Conservation (phyloP, 306 rosid species). For the Glycine soja region DNA sequence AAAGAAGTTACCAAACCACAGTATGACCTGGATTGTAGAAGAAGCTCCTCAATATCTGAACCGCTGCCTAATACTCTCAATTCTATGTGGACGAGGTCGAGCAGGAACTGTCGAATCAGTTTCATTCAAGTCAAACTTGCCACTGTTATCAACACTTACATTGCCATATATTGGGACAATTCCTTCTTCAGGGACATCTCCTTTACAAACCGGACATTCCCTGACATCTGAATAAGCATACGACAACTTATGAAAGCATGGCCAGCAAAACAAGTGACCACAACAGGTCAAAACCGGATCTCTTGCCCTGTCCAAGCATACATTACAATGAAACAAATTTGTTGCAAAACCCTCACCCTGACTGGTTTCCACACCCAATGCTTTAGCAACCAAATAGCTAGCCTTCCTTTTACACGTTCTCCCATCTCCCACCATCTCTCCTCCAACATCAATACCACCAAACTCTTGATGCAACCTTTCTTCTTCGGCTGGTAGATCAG, state of each 20-base stretch:
- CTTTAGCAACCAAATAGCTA: conserved; percentile 59
- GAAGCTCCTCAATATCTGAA: conserved; percentile 43
- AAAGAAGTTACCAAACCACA: conserved; percentile 48
- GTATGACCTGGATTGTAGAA: conserved; percentile 55
- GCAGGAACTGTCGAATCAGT: conserved; percentile 57
- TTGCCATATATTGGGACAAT: conserved; percentile 74
- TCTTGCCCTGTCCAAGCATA: conserved; percentile 64
- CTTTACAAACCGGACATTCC: conserved; percentile 79
- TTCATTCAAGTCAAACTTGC: conserved; percentile 41
- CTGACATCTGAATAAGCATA: conserved; percentile 57
- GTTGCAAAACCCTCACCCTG: conserved; percentile 46
- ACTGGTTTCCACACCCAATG: conserved; percentile 56
- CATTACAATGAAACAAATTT: conserved; percentile 66
- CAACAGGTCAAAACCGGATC: conserved; percentile 86
- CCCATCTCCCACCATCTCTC: conserved; percentile 2
- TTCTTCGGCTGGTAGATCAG: conserved; percentile 33
- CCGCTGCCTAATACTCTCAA: conserved; percentile 67
- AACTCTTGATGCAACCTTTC: not conserved
- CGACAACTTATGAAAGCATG: conserved; percentile 69
- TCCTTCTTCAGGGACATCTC: conserved; percentile 67
- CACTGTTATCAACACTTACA: conserved; percentile 36
- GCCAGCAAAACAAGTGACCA: conserved; percentile 95
- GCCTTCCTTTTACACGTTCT: conserved; percentile 40
- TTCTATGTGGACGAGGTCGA: conserved; percentile 69
- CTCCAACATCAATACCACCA: conserved; percentile 38